phyloP scores from a whole-genome alignment of 495 filamentous ascomycete species.

The Copromyces sp. region DNA sequence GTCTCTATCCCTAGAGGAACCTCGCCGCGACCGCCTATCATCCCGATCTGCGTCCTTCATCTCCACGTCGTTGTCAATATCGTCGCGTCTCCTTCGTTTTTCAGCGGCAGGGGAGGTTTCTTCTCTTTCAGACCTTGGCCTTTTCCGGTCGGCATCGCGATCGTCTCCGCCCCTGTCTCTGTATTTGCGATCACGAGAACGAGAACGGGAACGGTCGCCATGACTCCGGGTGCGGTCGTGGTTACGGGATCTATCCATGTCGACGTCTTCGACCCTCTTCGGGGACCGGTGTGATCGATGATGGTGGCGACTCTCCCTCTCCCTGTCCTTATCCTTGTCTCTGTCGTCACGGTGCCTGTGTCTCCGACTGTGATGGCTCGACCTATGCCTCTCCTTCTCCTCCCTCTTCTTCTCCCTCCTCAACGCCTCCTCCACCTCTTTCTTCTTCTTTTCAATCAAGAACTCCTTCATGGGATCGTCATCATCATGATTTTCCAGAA shows the following conservation, averaged over 20 bases:
- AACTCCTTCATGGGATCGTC: constrained; percentile 97
- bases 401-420: constrained; percentile 37
- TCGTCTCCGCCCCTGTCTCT: background rate
- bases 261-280: constrained; percentile 11
- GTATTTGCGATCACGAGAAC: background rate
- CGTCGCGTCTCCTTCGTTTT: background rate
- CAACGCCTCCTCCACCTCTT: constrained; percentile 66
- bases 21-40: background rate
- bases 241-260: background rate
- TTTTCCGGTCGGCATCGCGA: background rate
- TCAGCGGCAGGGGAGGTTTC: background rate
- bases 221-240: background rate
- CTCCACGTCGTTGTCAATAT: background rate
- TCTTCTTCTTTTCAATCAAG: constrained; percentile 77
- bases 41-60: background rate
- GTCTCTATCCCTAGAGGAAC: background rate
- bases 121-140: background rate
- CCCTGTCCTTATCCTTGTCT: background rate
- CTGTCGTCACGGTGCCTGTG: constrained; percentile 36
- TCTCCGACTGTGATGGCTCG: constrained; percentile 21
- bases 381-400: constrained; percentile 13
- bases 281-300: constrained; percentile 17
- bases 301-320: constrained; percentile 13
- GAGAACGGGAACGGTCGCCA: background rate
- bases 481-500: constrained; percentile 77